Conservation (phyloP, 768 basidiomycete species). For the Mycena chlorophos region DNA sequence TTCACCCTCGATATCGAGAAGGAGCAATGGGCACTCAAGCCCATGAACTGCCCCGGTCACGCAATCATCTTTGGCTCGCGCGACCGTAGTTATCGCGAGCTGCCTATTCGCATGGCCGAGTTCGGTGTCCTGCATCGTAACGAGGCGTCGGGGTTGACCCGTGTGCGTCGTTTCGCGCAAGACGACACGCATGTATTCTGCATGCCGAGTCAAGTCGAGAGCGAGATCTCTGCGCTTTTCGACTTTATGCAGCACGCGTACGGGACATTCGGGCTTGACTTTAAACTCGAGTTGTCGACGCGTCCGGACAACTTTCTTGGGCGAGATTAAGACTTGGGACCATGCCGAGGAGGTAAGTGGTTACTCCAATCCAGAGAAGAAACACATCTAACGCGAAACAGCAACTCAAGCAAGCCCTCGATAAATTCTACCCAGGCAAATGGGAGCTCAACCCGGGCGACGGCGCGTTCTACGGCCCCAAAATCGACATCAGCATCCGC, state of each 20-base stretch:
- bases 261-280: constrained; percentile 91
- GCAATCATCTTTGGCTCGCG: constrained; percentile 93
- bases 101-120: constrained; percentile 97
- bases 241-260: constrained; percentile 96
- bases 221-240: constrained; percentile 84
- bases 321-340: constrained; percentile 88
- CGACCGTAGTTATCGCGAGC: constrained; percentile 91
- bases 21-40: constrained; percentile 93
- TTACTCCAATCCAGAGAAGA: background rate
- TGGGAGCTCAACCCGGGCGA: constrained; percentile 96
- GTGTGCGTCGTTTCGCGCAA: constrained; percentile 93
- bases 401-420: constrained; percentile 84
- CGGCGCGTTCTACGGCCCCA: constrained; percentile 99
- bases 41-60: constrained; percentile 99
- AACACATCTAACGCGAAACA: constrained; percentile 31
- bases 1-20: constrained; percentile 93
- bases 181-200: constrained; percentile 99
- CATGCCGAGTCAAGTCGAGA: constrained; percentile 87
- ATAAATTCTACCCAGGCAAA: constrained; percentile 80
- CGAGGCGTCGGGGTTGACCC: constrained; percentile 90
- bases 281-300: constrained; percentile 92
- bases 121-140: constrained; percentile 98
- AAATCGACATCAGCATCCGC: constrained; percentile 95
- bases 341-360: constrained; percentile 72
- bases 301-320: constrained; percentile 94